A percentile compares a stretch with the other conserved stretches of the same genome.
Conservation (phyloP, 768 basidiomycete species). For the Mycena albidolilacea region DNA sequence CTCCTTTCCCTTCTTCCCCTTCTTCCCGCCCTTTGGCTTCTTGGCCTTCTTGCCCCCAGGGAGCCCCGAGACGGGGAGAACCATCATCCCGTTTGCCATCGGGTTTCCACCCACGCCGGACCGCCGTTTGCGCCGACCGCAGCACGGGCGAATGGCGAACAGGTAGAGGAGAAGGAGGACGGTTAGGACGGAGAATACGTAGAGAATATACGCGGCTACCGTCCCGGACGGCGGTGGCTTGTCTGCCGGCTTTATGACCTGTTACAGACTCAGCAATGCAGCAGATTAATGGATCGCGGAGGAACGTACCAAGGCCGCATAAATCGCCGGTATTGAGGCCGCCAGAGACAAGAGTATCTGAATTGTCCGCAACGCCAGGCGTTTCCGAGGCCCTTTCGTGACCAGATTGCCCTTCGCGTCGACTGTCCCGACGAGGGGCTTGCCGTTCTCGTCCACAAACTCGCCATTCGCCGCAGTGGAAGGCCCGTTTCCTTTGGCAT, state of each 20-base stretch:
- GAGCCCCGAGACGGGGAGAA: constrained; percentile 73
- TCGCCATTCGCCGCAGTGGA: constrained; percentile 41
- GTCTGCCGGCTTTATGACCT: constrained; percentile 70
- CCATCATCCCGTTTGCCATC: constrained; percentile 65
- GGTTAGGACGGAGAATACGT: constrained; percentile 69
- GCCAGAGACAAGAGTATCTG: constrained; percentile 67
- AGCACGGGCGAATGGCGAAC: constrained; percentile 73
- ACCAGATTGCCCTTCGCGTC: constrained; percentile 71
- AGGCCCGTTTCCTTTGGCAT: constrained; percentile 49
- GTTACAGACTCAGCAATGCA: constrained; percentile 30
- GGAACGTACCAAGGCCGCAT: constrained; percentile 71
- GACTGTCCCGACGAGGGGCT: constrained; percentile 70
- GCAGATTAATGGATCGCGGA: background rate
- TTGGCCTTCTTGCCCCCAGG: constrained; percentile 60
- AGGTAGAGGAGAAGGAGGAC: constrained; percentile 67
- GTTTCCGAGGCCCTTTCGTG: constrained; percentile 75
- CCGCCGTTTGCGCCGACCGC: constrained; percentile 57
- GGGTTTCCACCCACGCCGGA: constrained; percentile 41
- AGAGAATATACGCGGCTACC: constrained; percentile 69
- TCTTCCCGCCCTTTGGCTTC: constrained; percentile 58
- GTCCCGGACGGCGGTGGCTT: constrained; percentile 70
- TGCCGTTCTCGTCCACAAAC: constrained; percentile 61
- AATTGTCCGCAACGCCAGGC: constrained; percentile 61
- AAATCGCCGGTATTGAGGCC: constrained; percentile 70
- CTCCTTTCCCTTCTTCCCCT: constrained; percentile 57